phyloP scores from a whole-genome alignment of 768 basidiomycete species.

The Tulasnella sp. region DNA sequence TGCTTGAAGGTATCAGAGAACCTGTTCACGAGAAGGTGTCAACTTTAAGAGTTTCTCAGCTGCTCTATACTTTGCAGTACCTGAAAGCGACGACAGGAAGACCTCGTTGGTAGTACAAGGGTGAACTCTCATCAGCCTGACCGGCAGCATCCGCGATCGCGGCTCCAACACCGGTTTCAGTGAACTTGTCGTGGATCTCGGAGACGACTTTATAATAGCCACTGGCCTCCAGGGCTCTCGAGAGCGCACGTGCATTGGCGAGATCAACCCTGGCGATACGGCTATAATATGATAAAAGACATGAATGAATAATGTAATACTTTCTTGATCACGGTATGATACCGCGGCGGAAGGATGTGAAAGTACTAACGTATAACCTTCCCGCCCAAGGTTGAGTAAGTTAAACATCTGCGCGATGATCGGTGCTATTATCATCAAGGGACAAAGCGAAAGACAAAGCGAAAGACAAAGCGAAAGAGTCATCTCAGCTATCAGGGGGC shows the following conservation, averaged over 20 bases:
- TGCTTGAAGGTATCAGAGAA: constrained; percentile 43
- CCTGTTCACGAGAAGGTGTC: constrained; percentile 8
- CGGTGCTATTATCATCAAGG: no score
- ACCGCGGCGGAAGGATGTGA: not conserved
- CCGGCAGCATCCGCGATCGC: constrained; percentile 53
- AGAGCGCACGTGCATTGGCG: constrained; percentile 53
- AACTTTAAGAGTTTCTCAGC: no score
- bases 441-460: no score
- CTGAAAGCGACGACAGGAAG: constrained; percentile 44
- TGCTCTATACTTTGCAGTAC: constrained; percentile 14
- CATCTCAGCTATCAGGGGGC: no score
- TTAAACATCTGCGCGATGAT: constrained; percentile 32
- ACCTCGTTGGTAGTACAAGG: constrained; percentile 37
- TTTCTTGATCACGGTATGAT: constrained; percentile 28
- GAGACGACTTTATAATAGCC: constrained; percentile 38
- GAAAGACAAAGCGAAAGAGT: no score
- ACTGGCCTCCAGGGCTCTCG: constrained; percentile 48
- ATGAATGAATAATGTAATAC: no score
- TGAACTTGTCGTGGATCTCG: constrained; percentile 33
- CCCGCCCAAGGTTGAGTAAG: constrained; percentile 49
- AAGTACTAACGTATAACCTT: constrained; percentile 25
- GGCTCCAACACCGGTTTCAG: constrained; percentile 23
- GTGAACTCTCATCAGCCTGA: constrained; percentile 15
- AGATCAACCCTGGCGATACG: constrained; percentile 37
- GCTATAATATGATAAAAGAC: constrained; percentile 22